phyloP scores from a whole-genome alignment of 331 rosid species.

The Telfairia occidentalis region DNA sequence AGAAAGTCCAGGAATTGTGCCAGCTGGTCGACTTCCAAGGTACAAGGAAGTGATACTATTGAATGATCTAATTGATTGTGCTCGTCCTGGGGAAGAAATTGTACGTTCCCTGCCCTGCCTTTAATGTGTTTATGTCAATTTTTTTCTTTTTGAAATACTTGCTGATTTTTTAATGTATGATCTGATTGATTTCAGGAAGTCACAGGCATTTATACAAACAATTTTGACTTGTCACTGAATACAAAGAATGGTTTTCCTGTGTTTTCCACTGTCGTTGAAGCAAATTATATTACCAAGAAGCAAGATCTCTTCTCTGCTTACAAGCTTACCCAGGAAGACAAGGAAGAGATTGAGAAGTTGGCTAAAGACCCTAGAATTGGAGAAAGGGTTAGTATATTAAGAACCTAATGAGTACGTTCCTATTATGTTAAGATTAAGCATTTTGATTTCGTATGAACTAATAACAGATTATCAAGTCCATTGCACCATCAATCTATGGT shows the following conservation, averaged over 20 bases:
- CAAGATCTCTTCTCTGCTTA: slow-evolving; percentile 89
- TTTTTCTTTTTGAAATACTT: slow-evolving; percentile 15
- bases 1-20: slow-evolving; percentile 97
- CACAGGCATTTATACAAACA: slow-evolving; percentile 82
- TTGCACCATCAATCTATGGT: slow-evolving; percentile 93
- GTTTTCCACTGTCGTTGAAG: slow-evolving; percentile 94
- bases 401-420: background rate
- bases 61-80: slow-evolving; percentile 93
- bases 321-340: slow-evolving; percentile 90
- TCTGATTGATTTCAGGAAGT: slow-evolving; percentile 55
- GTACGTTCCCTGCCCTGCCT: slow-evolving; percentile 32
- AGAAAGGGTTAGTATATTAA: slow-evolving; percentile 61
- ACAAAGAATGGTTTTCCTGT: slow-evolving; percentile 96
- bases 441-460: background rate
- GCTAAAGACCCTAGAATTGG: slow-evolving; percentile 84
- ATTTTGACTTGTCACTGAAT: slow-evolving; percentile 80
- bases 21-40: slow-evolving; percentile 97
- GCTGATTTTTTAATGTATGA: slow-evolving; percentile 7
- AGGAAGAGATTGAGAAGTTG: slow-evolving; percentile 63
- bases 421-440: slow-evolving; percentile 3
- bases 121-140: slow-evolving; percentile 4
- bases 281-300: slow-evolving; percentile 75
- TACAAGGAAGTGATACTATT: slow-evolving; percentile 86
- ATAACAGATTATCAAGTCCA: slow-evolving; percentile 70
- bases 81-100: slow-evolving; percentile 97